Base-by-base conservation (phyloP, 2,329 filamentous ascomycete genomes). In the Acephala macrosclerotiorum region DNA sequence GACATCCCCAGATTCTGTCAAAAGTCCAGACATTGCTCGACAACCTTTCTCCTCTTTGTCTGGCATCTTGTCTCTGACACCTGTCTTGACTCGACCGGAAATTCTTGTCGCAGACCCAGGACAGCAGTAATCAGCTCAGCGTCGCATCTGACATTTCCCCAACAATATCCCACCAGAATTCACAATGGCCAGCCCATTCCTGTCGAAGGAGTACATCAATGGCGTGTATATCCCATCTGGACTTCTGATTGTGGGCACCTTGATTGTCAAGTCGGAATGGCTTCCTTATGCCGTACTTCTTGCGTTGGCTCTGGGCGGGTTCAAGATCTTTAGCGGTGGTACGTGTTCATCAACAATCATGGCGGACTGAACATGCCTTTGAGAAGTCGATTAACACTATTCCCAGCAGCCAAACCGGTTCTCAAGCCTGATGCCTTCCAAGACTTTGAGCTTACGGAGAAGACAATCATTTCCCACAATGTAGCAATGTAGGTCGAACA, bases 391-490 rank as follows among this genome's bases (percentile, higher is more conserved):
- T 66, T 74, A 58, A 72, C 57, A 29, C 22, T 11, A 22, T 64
- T 5, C 40, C 33, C 78, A 94, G 93, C 89, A 77, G 85, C 89
- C 69, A 89, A 90, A 79, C 94, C 92, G 80, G 90, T 96, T 70
- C 87, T 99, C 73, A 95, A 95, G 82, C 93, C 94, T 36, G 89
- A 90, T 73, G 85, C 86, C 59, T 97, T 97, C 87, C 94, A 97
- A 79, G 88, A 97, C 65, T 97, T 97, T 77, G 90, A 93, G 78
- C 90, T 99, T 74, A 90, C 91, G 80, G 93, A 98, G 81, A 98
- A 97, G 88, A 98, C 91, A 16, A 87, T 96, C 71, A 90, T 98
- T 76, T 97, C 95, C 36, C 96, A 98, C 88, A 99, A 99, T 85
- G 95, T 97, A 67, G 94, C 95, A 80, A 97, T 99, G 91, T 94